Evolutionary conservation across 1,284 basidiomycete species (phyloP), one percentile per base, ranked within the genome.

Genomic region (Ustilago hordei): DNA sequence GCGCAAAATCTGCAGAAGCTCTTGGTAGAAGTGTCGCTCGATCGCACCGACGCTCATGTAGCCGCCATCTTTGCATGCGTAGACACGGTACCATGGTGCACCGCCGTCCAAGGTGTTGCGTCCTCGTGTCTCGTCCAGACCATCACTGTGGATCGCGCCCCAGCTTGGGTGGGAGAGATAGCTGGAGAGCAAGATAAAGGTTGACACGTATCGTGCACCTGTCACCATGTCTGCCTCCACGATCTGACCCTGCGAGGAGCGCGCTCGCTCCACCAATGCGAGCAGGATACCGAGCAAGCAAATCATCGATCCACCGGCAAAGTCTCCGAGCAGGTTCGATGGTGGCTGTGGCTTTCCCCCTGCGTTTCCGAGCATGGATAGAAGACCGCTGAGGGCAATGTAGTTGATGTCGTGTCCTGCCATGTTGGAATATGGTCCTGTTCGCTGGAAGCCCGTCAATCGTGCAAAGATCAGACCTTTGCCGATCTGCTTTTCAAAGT

Each of bases 211-310:
- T 58, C 93, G 91, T 2, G 91, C 88, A 0, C 93, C 93, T 11
- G 92, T 91, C 19, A 94, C 92, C 93, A 95, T 93, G 83, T 95
- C 91, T 2, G 90, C 88, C 67, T 92, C 89, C 47, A 95, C 91
- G 8, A 94, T 88, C 85, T 94, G 93, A 5, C 93, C 93, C 32
- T 81, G 80, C 4, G 88, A 91, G 71, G 89, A 92, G 60, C 85
- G 88, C 32, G 87, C 86, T 53, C 93, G 89, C 80, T 93, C 91
- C 54, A 93, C 84, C 17, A 95, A 87, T 0, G 93, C 93, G 7
- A 94, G 88, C 11, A 94, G 88, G 71, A 94, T 91, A 6, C 93
- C 93, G 23, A 91, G 83, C 0, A 90, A 91, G 79, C 92, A 93
- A 68, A 91, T 89, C 43, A 93, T 85, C 4, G 92, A 92, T 8